A percentile compares a stretch with the other conserved stretches of the same genome.
Conservation (phyloP, 805 yeast genomes). For the Ogataea pilisensis region DNA sequence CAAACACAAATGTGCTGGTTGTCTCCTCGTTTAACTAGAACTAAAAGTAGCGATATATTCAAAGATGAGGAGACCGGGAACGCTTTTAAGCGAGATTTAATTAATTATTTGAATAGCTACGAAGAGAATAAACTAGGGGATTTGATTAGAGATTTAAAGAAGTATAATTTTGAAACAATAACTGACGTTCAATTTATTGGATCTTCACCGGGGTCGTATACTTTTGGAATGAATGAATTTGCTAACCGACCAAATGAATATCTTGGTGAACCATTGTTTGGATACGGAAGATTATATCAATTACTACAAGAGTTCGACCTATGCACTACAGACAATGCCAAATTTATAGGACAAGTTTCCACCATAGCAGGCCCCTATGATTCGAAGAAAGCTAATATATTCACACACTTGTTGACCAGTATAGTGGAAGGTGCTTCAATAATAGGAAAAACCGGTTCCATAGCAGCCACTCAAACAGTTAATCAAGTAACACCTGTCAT, state of each 20-base stretch:
- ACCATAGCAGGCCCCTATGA: slow-evolving; percentile 46
- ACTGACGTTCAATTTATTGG: slow-evolving; percentile 49
- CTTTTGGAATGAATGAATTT: slow-evolving; percentile 14
- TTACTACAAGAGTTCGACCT: slow-evolving; percentile 34
- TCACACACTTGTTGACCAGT: slow-evolving; percentile 47
- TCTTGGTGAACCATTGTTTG: slow-evolving; percentile 28
- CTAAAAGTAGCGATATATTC: neutral
- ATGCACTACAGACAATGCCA: slow-evolving; percentile 17
- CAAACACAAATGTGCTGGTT: slow-evolving; percentile 69
- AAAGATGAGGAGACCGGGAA: slow-evolving; percentile 10
- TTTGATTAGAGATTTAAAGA: slow-evolving; percentile 28
- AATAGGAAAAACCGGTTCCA: slow-evolving; percentile 17
- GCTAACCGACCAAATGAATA: neutral
- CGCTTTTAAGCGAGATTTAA: slow-evolving; percentile 43
- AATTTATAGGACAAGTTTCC: slow-evolving; percentile 42
- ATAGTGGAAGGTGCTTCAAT: slow-evolving; percentile 31
- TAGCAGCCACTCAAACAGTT: slow-evolving; percentile 6
- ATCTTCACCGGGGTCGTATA: slow-evolving; percentile 47
- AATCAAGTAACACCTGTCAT: slow-evolving; percentile 24
- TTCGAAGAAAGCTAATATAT: slow-evolving; percentile 33
- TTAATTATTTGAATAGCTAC: slow-evolving; percentile 44
- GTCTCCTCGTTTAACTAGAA: slow-evolving; percentile 39
- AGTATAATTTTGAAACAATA: slow-evolving; percentile 42
- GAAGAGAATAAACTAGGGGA: slow-evolving; percentile 23
- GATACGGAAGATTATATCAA: slow-evolving; percentile 45